Conservation (phyloP, 768 basidiomycete genomes). For the Panaeolus papilionaceus region DNA sequence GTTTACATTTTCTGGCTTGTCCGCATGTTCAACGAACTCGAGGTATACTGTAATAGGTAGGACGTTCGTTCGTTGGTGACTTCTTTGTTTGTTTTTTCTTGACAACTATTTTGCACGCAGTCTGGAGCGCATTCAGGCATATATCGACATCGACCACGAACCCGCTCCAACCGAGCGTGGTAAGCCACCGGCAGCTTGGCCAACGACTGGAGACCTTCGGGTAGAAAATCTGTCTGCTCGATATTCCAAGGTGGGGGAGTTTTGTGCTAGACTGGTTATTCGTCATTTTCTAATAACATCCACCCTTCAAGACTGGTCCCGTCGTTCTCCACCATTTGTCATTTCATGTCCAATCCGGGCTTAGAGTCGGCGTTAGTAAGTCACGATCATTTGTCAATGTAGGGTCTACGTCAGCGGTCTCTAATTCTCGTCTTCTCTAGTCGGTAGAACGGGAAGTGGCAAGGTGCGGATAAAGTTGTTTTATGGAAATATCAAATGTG, state of each 20-base stretch:
- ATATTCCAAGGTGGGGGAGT: slow-evolving; percentile 42
- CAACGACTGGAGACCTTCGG: slow-evolving; percentile 55
- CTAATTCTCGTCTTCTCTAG: slow-evolving; percentile 3
- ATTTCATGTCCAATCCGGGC: slow-evolving; percentile 60
- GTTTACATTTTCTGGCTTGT: slow-evolving; percentile 57
- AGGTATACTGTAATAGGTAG: slow-evolving; percentile 42
- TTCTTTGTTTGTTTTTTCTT: not conserved
- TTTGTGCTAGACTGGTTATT: no score
- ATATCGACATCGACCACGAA: slow-evolving; percentile 66
- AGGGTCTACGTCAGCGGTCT: not conserved
- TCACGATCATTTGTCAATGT: slow-evolving; percentile 21
- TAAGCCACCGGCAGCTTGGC: slow-evolving; percentile 65
- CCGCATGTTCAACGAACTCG: slow-evolving; percentile 47
- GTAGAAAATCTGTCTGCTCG: slow-evolving; percentile 59
- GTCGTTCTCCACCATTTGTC: slow-evolving; percentile 52
- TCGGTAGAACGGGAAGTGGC: slow-evolving; percentile 29
- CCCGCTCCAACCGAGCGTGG: slow-evolving; percentile 41
- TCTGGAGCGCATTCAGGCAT: slow-evolving; percentile 74
- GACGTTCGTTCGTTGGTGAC: not conserved
- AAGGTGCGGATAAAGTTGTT: not conserved
- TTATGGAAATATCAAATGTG: not conserved
- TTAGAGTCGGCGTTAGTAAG: slow-evolving; percentile 55
- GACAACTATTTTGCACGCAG: slow-evolving; percentile 35
- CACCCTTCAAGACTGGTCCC: slow-evolving; percentile 39
- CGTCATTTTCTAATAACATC: not conserved